phyloP scores from a whole-genome alignment of 2,329 filamentous ascomycete species.

The Westerdykella ornata region DNA sequence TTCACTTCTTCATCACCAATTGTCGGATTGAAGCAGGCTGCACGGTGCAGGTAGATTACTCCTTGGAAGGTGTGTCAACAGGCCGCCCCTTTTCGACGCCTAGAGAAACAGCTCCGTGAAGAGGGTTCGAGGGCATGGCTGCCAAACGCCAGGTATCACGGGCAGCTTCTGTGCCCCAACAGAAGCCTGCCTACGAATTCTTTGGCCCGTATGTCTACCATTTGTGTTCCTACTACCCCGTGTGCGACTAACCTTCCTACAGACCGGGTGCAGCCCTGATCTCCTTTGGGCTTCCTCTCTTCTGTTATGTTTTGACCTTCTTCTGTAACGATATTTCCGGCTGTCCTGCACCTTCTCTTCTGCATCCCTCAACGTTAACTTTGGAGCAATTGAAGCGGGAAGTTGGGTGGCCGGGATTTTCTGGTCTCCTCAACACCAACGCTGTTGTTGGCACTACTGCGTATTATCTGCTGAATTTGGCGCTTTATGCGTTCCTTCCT shows the following conservation, averaged over 20 bases:
- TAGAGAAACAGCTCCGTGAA: neutral
- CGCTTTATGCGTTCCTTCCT: constrained; percentile 71
- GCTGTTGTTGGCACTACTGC: constrained; percentile 64
- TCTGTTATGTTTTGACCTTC: constrained; percentile 74
- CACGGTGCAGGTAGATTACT: no score
- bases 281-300: constrained; percentile 70
- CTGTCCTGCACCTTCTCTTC: constrained; percentile 76
- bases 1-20: no score
- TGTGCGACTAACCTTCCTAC: neutral
- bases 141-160: constrained; percentile 18
- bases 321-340: constrained; percentile 89
- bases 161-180: constrained; percentile 15
- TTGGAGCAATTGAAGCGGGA: constrained; percentile 69
- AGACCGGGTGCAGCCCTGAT: constrained; percentile 73
- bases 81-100: constrained; percentile 11
- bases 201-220: constrained; percentile 33
- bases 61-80: neutral
- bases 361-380: constrained; percentile 64
- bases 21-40: no score
- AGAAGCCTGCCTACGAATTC: constrained; percentile 37
- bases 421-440: constrained; percentile 62
- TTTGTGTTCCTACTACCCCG: neutral
- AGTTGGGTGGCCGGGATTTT: constrained; percentile 74
- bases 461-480: constrained; percentile 70
- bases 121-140: constrained; percentile 16